Percentiles rank a stretch among this genome's conserved stretches.
These are phyloP conservation scores for Trametes pubescens DNA, from an alignment of 1,284 basidiomycete species.

Conservation along the genomic window DNA sequence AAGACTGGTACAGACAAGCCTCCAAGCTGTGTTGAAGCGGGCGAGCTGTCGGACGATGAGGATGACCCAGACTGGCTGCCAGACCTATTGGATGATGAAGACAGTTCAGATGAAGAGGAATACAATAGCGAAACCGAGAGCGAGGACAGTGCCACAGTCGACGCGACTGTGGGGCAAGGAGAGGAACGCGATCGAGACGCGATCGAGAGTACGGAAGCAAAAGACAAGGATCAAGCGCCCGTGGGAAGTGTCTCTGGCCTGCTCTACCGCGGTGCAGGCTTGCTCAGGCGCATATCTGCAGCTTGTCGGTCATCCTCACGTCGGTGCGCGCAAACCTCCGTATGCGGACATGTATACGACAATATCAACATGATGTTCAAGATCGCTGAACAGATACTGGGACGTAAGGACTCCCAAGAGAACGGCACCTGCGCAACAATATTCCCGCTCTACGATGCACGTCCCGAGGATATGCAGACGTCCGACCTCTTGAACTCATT, in stretches of 20 bases:
- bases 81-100: neutral
- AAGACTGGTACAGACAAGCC: neutral
- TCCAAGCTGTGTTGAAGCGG: no score
- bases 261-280: neutral
- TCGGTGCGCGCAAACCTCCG: neutral
- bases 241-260: neutral
- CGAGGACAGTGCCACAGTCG: neutral
- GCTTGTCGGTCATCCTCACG: neutral
- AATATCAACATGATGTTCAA: constrained; percentile 47
- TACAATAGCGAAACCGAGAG: neutral
- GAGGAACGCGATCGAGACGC: constrained; percentile 1
- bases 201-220: neutral
- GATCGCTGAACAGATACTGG: constrained; percentile 44
- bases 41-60: no score
- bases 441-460: constrained; percentile 35
- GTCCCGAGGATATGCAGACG: constrained; percentile 34
- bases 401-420: no score
- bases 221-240: neutral
- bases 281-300: neutral
- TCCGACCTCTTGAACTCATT: constrained; percentile 32
- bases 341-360: constrained; percentile 26
- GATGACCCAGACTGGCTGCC: no score
- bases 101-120: neutral
- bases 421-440: no score
- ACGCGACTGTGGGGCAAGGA: no score